Evolutionary conservation across 2,329 filamentous ascomycete species (phyloP).

Genomic region (Exophiala xenobiotica): DNA sequence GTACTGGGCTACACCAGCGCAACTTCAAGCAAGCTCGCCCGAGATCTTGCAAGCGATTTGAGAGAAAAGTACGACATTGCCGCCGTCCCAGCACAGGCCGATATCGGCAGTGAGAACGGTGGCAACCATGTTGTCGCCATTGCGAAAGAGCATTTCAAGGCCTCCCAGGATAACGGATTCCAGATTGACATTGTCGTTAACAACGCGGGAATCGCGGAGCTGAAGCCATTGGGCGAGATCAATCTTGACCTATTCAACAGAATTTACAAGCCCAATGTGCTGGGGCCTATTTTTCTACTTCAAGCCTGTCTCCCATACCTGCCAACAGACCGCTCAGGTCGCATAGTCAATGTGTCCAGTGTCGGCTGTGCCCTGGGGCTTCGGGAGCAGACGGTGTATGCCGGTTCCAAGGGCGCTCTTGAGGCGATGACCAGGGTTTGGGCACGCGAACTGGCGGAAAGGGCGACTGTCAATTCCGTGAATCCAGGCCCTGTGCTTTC

Average conservation of each 20-base stretch:
- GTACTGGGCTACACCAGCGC: conserved; percentile 69
- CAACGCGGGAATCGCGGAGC: conserved; percentile 93
- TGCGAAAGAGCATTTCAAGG: conserved; percentile 57
- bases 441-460: conserved; percentile 57
- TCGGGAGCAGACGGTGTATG: conserved; percentile 97
- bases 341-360: conserved; percentile 92
- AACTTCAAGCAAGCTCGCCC: conserved; percentile 55
- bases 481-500: conserved; percentile 51
- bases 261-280: too few species aligned
- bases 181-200: conserved; percentile 94
- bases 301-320: conserved; percentile 97
- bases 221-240: conserved; percentile 98
- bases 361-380: conserved; percentile 97
- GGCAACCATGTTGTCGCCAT: conserved; percentile 57
- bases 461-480: conserved; percentile 59
- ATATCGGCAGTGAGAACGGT: conserved; percentile 63
- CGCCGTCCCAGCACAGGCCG: conserved; percentile 63
- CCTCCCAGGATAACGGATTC: conserved; percentile 46
- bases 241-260: conserved; percentile 88
- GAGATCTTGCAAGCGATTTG: conserved; percentile 42
- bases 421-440: conserved; percentile 58
- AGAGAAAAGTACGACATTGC: conserved; percentile 59
- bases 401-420: conserved; percentile 66
- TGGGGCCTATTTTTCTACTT: conserved; percentile 93
- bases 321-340: conserved; percentile 96